phyloP scores from a whole-genome alignment of 2,329 filamentous ascomycete genomes.

The Cyclaneusma minus region DNA sequence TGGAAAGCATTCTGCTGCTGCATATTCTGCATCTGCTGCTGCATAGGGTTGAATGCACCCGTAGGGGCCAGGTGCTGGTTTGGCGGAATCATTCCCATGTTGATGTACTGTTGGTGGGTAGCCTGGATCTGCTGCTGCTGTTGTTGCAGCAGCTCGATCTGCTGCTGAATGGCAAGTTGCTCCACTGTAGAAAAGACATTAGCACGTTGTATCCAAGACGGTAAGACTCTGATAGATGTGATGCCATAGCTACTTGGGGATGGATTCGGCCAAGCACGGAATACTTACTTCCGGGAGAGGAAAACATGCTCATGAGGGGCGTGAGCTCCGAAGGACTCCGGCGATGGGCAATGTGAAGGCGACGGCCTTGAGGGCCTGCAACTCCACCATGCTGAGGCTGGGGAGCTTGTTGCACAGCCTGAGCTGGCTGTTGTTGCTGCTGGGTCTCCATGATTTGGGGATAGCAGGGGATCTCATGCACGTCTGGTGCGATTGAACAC shows the following conservation, averaged over 20 bases:
- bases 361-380: conserved; percentile 66
- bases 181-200: conserved; percentile 50
- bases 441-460: conserved; percentile 47
- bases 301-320: conserved; percentile 87
- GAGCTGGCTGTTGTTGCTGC: conserved; percentile 37
- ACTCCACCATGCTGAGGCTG: conserved; percentile 37
- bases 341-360: conserved; percentile 92
- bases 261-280: conserved; percentile 8
- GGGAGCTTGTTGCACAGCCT: conserved; percentile 22
- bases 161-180: conserved; percentile 92
- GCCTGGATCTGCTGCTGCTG: conserved; percentile 96
- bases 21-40: conserved; percentile 64
- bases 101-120: conserved; percentile 93
- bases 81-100: conserved; percentile 86
- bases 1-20: conserved; percentile 74
- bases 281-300: conserved; percentile 41
- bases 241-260: conserved; percentile 2
- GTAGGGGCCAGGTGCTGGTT: conserved; percentile 65
- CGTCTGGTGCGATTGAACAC: conserved; percentile 26
- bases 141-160: conserved; percentile 93
- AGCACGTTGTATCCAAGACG: conserved; percentile 6
- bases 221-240: conserved; percentile 2
- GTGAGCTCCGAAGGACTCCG: conserved; percentile 95
- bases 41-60: conserved; percentile 60
- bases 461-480: conserved; percentile 22